phyloP scores from a whole-genome alignment of 2,329 filamentous ascomycete species.

The Phyllosticta citrichinensis region DNA sequence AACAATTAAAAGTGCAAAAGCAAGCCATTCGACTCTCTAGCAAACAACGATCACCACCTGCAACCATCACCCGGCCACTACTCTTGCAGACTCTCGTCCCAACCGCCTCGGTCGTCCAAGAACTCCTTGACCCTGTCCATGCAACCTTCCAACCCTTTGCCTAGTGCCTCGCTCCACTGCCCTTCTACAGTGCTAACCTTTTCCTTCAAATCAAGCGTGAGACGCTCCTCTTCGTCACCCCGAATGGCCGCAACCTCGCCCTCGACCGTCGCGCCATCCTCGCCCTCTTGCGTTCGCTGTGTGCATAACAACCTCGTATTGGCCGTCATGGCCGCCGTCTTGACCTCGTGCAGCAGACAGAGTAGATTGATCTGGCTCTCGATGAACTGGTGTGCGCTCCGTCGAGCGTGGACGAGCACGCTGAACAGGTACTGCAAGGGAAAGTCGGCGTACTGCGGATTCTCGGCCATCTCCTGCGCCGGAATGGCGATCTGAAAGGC shows the following conservation, averaged over 20 bases:
- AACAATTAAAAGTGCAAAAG: neutral
- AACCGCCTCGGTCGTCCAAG: constrained; percentile 69
- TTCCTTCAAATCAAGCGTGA: constrained; percentile 85
- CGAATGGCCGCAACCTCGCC: constrained; percentile 48
- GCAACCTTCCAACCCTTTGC: constrained; percentile 60
- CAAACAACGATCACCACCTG: neutral
- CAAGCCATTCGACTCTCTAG: neutral
- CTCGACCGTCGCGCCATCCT: constrained; percentile 30
- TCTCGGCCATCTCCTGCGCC: constrained; percentile 69
- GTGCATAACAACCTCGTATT: constrained; percentile 58
- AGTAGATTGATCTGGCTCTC: constrained; percentile 87
- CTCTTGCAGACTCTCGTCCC: constrained; percentile 57
- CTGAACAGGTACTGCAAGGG: constrained; percentile 87
- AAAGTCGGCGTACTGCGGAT: constrained; percentile 66
- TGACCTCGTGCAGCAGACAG: constrained; percentile 83
- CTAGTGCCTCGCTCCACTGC: constrained; percentile 83
- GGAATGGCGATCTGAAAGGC: constrained; percentile 70
- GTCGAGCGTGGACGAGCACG: constrained; percentile 76
- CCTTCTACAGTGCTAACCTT: constrained; percentile 85
- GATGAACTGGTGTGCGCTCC: constrained; percentile 93
- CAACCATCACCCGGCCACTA: constrained; percentile 13
- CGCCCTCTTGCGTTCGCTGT: constrained; percentile 40
- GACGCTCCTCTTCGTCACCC: constrained; percentile 53
- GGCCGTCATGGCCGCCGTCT: constrained; percentile 63
- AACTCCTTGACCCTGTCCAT: constrained; percentile 65